Evolutionary conservation across 805 yeast genomes (phyloP), one percentile per base, ranked within the genome.

Genomic region (Barnettozyma salicaria): DNA sequence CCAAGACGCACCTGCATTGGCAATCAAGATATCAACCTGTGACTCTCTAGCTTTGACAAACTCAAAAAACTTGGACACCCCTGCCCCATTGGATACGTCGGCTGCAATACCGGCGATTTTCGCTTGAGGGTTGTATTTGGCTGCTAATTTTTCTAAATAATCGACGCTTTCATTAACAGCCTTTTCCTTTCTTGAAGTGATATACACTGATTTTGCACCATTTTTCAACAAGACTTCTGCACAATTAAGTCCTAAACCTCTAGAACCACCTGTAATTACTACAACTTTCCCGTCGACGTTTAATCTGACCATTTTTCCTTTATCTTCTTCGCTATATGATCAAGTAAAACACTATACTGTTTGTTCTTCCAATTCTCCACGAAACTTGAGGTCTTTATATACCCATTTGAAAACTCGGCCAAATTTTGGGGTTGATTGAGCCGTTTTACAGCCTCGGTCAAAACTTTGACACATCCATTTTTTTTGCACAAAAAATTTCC

Each of bases 1-100:
- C 89, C 89, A 81, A 11, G 80, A 61, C 7, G 88, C 87, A 21
- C 90, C 90, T 6, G 90, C 89, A 50, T 81, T 82, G 33, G 88
- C 85, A 48, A 79, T 67, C 44, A 81, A 65, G 42, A 81, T 78
- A 56, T 81, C 76, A 25, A 80, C 67, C 48, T 67, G 64, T 11
- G 50, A 19, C 34, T 55, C 59, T 13, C 57, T 55, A 19, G 72
- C 70, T 12, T 56, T 42, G 12, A 72, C 70, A 26, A 64, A 67
- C 6, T 64, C 56, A 32, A 49, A 58, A 43, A 81, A 69, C 16
- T 58, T 45, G 37, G 63, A 58, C 34, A 69, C 67, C 8, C 80
- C 82, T 10, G 55, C 62, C 26, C 67, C 70, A 26, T 57, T 62
- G 13, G 79, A 67, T 37, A 77, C 58, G 50, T 80, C 84, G 3